Evolutionary conservation across 73 alveolate species (phyloP).

Genomic region (Paramecium pentaurelia): DNA sequence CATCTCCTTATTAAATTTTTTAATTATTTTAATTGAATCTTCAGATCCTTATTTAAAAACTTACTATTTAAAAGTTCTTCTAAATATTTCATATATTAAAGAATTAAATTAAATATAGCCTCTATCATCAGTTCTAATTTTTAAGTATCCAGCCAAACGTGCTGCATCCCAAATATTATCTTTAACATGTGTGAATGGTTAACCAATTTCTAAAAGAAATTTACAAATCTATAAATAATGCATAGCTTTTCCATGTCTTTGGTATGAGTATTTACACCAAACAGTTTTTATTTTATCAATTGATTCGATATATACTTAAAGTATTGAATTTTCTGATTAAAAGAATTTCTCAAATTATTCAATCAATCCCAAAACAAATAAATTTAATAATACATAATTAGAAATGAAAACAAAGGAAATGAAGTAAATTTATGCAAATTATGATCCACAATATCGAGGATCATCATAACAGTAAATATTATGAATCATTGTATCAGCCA

Average conservation of each 20-base stretch:
- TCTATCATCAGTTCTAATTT: background rate
- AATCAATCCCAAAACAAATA: slow-evolving; percentile 46
- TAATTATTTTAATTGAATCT: background rate
- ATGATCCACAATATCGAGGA: slow-evolving; percentile 30
- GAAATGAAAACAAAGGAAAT: slow-evolving; percentile 7
- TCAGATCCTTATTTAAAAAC: slow-evolving; percentile 4
- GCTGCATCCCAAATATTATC: slow-evolving; percentile 43
- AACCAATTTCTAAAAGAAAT: background rate
- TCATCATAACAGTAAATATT: slow-evolving; percentile 14
- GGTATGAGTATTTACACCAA: slow-evolving; percentile 37
- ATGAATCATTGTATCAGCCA: slow-evolving; percentile 16
- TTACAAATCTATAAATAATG: background rate
- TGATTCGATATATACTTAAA: slow-evolving; percentile 12
- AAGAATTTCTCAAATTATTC: slow-evolving; percentile 35
- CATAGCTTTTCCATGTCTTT: slow-evolving; percentile 12
- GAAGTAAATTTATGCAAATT: background rate
- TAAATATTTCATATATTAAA: background rate
- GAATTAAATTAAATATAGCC: slow-evolving; percentile 21
- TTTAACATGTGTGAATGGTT: background rate
- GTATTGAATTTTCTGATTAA: background rate
- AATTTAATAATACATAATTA: background rate
- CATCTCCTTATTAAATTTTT: slow-evolving; percentile 8
- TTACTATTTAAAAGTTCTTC: slow-evolving; percentile 1
- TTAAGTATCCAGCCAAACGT: background rate
- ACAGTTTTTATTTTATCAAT: slow-evolving; percentile 25